Conservation (phyloP, 768 basidiomycete genomes). For the Lepiota subincarnata region DNA sequence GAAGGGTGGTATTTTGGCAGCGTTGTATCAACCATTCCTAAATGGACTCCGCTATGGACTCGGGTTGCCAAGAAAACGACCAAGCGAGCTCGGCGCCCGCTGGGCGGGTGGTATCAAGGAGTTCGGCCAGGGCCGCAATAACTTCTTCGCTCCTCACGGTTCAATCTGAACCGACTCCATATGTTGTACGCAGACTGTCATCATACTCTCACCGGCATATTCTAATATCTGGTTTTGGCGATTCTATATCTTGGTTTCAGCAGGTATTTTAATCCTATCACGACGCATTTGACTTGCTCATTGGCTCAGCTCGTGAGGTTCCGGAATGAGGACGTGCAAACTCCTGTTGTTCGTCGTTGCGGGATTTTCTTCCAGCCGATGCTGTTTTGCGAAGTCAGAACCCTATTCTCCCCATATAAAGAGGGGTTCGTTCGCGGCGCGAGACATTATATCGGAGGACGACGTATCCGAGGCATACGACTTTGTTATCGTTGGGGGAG, state of each 20-base stretch:
- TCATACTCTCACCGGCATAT: too few relatives aligned
- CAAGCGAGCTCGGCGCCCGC: too few relatives aligned
- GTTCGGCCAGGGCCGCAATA: too few relatives aligned
- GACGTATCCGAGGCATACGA: slow-evolving; percentile 35
- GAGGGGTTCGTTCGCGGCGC: neutral
- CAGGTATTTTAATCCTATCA: neutral
- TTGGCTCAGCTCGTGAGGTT: neutral
- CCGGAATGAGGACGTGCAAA: neutral
- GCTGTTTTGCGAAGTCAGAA: neutral
- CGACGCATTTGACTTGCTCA: neutral
- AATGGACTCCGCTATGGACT: too few relatives aligned
- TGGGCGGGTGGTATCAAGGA: too few relatives aligned
- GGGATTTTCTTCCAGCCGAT: neutral
- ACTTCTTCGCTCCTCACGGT: too few relatives aligned
- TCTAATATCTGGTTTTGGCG: too few relatives aligned
- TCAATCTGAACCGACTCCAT: too few relatives aligned
- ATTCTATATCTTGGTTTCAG: too few relatives aligned
- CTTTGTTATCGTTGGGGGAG: slow-evolving; percentile 42
- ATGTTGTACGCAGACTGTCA: too few relatives aligned
- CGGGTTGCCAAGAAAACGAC: neutral
- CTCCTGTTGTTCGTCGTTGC: neutral
- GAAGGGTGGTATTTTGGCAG: too few relatives aligned
- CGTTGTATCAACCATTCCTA: too few relatives aligned
- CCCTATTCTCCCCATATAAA: neutral
- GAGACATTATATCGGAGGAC: slow-evolving; percentile 6